These are phyloP conservation scores for Helicostylum pulchrum DNA, from an alignment of 192 early-diverging fungal species.

Conservation along the genomic window DNA sequence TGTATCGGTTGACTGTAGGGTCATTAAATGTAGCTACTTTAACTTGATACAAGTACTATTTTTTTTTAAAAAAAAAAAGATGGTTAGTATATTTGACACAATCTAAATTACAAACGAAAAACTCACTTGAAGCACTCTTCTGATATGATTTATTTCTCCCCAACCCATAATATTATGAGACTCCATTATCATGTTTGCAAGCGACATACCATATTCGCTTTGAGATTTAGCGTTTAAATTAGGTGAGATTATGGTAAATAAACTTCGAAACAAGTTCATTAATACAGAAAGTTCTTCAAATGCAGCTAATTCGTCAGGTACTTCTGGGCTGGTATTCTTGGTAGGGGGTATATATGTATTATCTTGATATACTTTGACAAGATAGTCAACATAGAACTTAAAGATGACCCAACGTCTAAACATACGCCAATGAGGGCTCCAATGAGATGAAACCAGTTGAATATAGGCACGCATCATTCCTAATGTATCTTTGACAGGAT, in stretches of 20 bases:
- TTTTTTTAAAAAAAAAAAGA: too few relatives aligned
- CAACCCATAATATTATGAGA: slow-evolving; percentile 8
- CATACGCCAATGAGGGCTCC: slow-evolving; percentile 47
- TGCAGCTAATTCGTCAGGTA: too few relatives aligned
- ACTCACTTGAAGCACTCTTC: slow-evolving; percentile 8
- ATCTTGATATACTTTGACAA: slow-evolving; percentile 36
- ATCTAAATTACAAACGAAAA: not conserved
- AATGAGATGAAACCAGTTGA: slow-evolving; percentile 31
- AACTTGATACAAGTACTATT: slow-evolving; percentile 5
- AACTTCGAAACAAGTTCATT: slow-evolving; percentile 9
- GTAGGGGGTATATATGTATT: slow-evolving; percentile 30
- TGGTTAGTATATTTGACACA: too few relatives aligned
- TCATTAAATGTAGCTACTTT: slow-evolving; percentile 64
- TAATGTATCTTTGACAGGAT: slow-evolving; percentile 2
- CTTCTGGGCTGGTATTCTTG: not conserved
- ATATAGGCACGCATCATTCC: slow-evolving; percentile 14
- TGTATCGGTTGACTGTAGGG: slow-evolving; percentile 59
- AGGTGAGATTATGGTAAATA: slow-evolving; percentile 10
- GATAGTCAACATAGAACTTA: slow-evolving; percentile 45
- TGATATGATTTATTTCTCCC: slow-evolving; percentile 13
- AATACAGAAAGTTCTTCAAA: slow-evolving; percentile 7
- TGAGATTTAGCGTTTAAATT: not conserved
- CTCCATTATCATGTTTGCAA: not conserved
- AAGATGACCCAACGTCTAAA: slow-evolving; percentile 52
- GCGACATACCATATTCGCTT: not conserved